A percentile compares a stretch with the other conserved stretches of the same genome.
These are phyloP conservation scores for Perilla frutescens DNA, from an alignment of 257 asterid species.

Conservation along the genomic window DNA sequence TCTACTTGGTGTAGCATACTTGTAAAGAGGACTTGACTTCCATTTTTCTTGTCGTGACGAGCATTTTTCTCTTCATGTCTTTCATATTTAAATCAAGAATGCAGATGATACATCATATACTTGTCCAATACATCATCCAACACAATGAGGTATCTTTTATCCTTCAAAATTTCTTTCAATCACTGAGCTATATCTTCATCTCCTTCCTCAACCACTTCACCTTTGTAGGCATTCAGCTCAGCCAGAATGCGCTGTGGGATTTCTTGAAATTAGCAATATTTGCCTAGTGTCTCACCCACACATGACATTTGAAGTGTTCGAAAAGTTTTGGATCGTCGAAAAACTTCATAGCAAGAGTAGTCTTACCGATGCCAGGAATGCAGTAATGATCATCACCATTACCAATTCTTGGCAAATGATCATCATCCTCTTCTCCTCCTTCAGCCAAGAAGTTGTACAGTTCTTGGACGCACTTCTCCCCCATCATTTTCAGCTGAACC, in stretches of 20 bases:
- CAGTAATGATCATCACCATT: not conserved
- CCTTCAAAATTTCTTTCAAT: too few relatives aligned
- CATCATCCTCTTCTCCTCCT: not conserved
- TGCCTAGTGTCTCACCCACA: constrained; percentile 18
- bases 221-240: not conserved
- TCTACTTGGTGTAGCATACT: constrained; percentile 20
- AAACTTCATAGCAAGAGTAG: constrained; percentile 10
- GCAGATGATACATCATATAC: constrained; percentile 6
- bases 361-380: constrained; percentile 18
- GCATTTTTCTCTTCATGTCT: constrained; percentile 4
- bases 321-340: not conserved
- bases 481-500: constrained; percentile 9
- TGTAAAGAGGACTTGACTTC: constrained; percentile 29
- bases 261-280: not conserved
- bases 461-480: constrained; percentile 5
- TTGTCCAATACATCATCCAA: constrained; percentile 34
- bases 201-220: not conserved
- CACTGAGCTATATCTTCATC: too few relatives aligned
- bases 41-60: not conserved
- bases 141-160: constrained; percentile 19
- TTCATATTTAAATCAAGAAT: not conserved
- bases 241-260: constrained; percentile 21
- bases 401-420: not conserved
- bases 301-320: not conserved
- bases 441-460: not conserved